Evolutionary conservation across 305 asterid genomes (phyloP), one percentile per base, ranked within the genome.

Genomic region (Fraxinus ornus): DNA sequence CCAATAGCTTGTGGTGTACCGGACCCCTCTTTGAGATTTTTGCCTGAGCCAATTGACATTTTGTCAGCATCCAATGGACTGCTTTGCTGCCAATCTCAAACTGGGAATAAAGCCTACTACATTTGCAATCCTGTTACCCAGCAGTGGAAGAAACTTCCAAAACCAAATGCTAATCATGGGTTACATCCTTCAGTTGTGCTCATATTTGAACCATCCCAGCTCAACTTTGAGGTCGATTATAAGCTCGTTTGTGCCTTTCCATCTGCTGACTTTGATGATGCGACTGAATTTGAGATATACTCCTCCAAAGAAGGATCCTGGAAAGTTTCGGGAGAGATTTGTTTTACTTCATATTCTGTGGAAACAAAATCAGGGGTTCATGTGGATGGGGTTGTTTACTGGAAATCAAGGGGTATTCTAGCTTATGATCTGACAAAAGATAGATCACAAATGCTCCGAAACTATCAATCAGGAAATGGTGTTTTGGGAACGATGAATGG

Each of bases 51-150:
- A 74, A 90, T 91, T 85, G 87, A 82, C 44, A 82, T 91, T 70
- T 79, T 39, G 85, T 88, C 93, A 36, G 86, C 94, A 32, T 86
- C 91, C 22, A 89, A 88, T 84, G 93, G 94, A 79, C 85, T 91
- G 75, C 87, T 91, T 64, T 86, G 89, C 68, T 89, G 94, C 84
- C 91, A 86, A 83, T 89, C 90, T 35, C 47, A 41, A 32, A 68
- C 79, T 39, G 89, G 66, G 72, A 81, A 80, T 76, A 77, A 80
- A 71, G 76, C 82, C 39, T 91, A 89, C 86, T 91, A 91, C 68
- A 60, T 91, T 62, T 91, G 93, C 86, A 91, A 89, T 80, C 92
- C 91, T 5, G 87, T 79, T 72, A 88, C 88, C 2, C 60, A 79
- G 77, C 88, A 88, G 77, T 91, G 87, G 87, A 89, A 85, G 81